A percentile compares a stretch with the other conserved stretches of the same genome.
These are phyloP conservation scores for Populus tremula DNA, from an alignment of 345 rosid genomes.

Conservation along the genomic window DNA sequence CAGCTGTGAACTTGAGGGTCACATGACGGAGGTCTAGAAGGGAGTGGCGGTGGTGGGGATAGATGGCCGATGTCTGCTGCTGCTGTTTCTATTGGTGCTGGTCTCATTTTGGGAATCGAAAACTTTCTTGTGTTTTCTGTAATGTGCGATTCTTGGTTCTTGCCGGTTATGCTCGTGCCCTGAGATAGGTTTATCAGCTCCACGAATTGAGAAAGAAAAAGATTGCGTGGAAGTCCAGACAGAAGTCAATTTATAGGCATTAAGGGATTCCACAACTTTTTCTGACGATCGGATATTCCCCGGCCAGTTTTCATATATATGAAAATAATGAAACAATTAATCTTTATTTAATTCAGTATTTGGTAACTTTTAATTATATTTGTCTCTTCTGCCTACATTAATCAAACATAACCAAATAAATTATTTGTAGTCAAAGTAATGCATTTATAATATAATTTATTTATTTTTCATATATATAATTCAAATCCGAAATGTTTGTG, in stretches of 20 bases:
- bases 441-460: too few relatives aligned
- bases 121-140: neutral
- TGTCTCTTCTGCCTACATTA: too few relatives aligned
- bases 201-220: neutral
- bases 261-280: constrained; percentile 5
- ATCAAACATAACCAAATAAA: too few relatives aligned
- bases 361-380: too few relatives aligned
- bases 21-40: constrained; percentile 29
- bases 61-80: constrained; percentile 1
- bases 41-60: constrained; percentile 14
- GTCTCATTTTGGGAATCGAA: constrained; percentile 6
- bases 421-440: too few relatives aligned
- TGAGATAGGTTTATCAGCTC: neutral
- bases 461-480: too few relatives aligned
- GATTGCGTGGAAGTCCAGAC: constrained; percentile 15
- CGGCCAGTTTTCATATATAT: too few relatives aligned
- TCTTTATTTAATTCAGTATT: too few relatives aligned
- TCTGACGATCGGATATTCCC: too few relatives aligned
- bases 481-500: too few relatives aligned
- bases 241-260: constrained; percentile 14
- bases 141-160: neutral
- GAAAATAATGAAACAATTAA: too few relatives aligned
- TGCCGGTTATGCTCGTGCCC: neutral
- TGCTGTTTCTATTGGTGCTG: neutral
- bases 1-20: constrained; percentile 29